These are phyloP conservation scores for Alternaria burnsii DNA, from an alignment of 2,329 filamentous ascomycete species.

Conservation along the genomic window DNA sequence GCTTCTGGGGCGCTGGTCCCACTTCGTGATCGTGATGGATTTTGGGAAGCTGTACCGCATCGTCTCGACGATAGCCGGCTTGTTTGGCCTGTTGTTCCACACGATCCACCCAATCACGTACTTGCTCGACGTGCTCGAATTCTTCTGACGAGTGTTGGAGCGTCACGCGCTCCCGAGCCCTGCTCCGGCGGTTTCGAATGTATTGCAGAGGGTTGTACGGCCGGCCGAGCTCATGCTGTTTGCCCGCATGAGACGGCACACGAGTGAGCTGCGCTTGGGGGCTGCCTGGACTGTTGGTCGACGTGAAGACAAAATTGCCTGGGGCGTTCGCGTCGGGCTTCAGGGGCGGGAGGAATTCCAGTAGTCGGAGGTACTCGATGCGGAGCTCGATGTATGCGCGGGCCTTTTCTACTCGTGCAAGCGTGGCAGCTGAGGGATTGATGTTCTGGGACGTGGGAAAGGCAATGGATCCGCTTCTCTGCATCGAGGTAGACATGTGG, in stretches of 20 bases:
- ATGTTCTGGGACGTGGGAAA: conserved; percentile 55
- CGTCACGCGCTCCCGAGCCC: conserved; percentile 76
- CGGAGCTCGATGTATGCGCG: conserved; percentile 86
- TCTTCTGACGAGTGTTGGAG: conserved; percentile 79
- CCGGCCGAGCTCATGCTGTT: conserved; percentile 65
- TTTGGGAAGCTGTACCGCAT: conserved; percentile 47
- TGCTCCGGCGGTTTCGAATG: conserved; percentile 86
- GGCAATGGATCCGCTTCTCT: conserved; percentile 36
- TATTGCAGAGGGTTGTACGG: conserved; percentile 92
- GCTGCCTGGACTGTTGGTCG: conserved; percentile 54
- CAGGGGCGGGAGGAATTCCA: conserved; percentile 81
- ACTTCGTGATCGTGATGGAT: conserved; percentile 40
- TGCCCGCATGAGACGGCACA: conserved; percentile 48
- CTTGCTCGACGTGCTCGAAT: conserved; percentile 76
- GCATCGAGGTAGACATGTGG: conserved; percentile 40
- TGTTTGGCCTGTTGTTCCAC: conserved; percentile 62
- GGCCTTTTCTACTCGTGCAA: conserved; percentile 83
- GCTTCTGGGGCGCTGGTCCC: conserved; percentile 57
- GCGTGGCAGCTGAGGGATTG: conserved; percentile 79
- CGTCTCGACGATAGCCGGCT: conserved; percentile 49
- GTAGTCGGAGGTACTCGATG: conserved; percentile 80
- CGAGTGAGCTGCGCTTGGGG: conserved; percentile 51
- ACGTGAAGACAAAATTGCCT: conserved; percentile 52
- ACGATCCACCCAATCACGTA: conserved; percentile 79
- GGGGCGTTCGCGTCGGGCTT: conserved; percentile 57